Percentiles rank a stretch among this genome's conserved stretches.
phyloP scores from a whole-genome alignment of 2,329 filamentous ascomycete species.

The Diplodia intermedia region DNA sequence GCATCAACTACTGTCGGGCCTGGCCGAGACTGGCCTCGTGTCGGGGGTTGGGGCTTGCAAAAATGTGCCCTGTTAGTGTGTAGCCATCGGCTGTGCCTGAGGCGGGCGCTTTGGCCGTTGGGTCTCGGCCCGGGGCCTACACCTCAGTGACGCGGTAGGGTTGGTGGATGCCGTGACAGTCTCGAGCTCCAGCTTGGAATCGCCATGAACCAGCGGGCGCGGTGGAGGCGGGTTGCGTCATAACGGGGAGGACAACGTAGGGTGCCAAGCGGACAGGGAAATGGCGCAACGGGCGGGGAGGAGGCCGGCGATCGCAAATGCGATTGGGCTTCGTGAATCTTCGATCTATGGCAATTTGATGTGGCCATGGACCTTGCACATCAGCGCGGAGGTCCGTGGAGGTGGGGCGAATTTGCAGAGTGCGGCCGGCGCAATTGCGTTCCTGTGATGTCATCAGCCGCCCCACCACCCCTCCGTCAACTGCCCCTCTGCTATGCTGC shows the following conservation, averaged over 20 bases:
- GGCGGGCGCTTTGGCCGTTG: background rate
- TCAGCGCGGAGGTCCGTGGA: constrained; percentile 17
- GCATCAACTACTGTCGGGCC: background rate
- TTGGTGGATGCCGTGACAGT: background rate
- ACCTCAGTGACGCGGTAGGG: constrained; percentile 3
- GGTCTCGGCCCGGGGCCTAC: background rate
- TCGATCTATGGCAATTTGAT: constrained; percentile 24
- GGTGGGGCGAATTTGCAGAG: constrained; percentile 6
- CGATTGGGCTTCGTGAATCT: constrained; percentile 29
- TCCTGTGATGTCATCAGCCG: constrained; percentile 21
- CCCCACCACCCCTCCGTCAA: constrained; percentile 24
- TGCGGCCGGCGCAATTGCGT: background rate
- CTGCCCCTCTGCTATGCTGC: background rate
- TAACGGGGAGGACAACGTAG: background rate
- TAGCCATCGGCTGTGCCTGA: background rate
- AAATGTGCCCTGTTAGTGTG: constrained; percentile 1
- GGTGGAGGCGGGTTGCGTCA: constrained; percentile 24
- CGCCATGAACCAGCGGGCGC: background rate
- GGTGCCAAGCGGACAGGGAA: constrained; percentile 8
- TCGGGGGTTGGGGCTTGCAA: background rate
- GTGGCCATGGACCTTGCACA: constrained; percentile 14
- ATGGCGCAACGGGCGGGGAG: constrained; percentile 8
- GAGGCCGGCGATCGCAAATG: background rate
- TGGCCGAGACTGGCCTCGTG: background rate
- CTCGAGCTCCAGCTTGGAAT: background rate